phyloP scores from a whole-genome alignment of 257 asterid species.

The Scutellaria baicalensis region DNA sequence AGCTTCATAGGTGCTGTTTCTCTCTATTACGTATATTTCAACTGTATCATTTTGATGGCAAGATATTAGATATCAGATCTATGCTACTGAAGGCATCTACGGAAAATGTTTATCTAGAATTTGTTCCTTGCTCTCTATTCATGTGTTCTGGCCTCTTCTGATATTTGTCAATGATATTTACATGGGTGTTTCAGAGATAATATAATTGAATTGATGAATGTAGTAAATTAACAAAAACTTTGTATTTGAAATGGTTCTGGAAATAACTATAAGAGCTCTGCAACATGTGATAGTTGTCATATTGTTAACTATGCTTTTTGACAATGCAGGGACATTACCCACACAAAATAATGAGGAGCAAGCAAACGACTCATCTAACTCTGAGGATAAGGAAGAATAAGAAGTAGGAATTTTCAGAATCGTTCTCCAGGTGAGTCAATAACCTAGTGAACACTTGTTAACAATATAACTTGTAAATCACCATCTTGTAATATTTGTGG shows the following conservation, averaged over 20 bases:
- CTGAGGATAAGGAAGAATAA: conserved; percentile 34
- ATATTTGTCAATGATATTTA: background rate
- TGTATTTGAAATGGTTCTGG: background rate
- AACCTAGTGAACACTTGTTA: background rate
- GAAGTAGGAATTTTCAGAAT: background rate
- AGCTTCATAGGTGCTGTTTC: background rate
- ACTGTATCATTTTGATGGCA: background rate
- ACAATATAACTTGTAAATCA: background rate
- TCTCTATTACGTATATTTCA: background rate
- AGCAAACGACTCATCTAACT: conserved; percentile 5
- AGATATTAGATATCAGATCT: background rate
- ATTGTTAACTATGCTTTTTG: background rate
- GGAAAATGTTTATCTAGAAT: background rate
- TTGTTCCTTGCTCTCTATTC: background rate
- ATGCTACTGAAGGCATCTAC: background rate
- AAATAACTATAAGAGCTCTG: background rate
- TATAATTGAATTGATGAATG: background rate
- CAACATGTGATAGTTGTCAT: background rate
- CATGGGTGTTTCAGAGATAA: background rate
- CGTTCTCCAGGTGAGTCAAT: conserved; percentile 16
- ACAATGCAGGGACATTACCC: conserved; percentile 29
- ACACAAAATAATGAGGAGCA: conserved; percentile 5
- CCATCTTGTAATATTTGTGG: background rate
- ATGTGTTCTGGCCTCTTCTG: background rate
- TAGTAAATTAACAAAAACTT: background rate